phyloP scores from a whole-genome alignment of 1,284 basidiomycete genomes.

The Fomitopsis betulina region DNA sequence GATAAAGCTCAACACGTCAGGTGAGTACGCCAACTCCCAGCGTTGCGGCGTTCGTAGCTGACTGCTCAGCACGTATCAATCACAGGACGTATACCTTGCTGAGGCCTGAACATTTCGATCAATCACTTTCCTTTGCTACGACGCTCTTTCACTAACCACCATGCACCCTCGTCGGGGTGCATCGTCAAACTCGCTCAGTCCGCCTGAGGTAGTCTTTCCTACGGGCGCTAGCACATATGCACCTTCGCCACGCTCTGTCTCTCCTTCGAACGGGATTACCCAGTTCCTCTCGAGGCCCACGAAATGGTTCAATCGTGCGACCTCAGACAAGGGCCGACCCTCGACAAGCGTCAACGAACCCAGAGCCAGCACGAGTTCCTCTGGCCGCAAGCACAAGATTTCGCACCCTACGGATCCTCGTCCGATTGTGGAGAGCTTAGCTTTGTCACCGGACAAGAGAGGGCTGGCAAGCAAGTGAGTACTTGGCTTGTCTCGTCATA shows the following conservation, averaged over 20 bases:
- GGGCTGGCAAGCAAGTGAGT: slow-evolving; percentile 46
- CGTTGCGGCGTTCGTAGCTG: background rate
- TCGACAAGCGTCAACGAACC: slow-evolving; percentile 37
- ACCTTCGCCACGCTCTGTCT: slow-evolving; percentile 25
- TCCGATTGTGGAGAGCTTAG: slow-evolving; percentile 51
- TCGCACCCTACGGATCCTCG: slow-evolving; percentile 77
- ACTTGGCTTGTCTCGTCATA: background rate
- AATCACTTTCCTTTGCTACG: slow-evolving; percentile 6
- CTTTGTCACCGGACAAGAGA: slow-evolving; percentile 19
- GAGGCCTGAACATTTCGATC: slow-evolving; percentile 3
- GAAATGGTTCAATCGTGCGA: slow-evolving; percentile 30
- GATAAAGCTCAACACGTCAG: background rate
- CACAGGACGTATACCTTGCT: background rate
- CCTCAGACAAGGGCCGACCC: slow-evolving; percentile 21
- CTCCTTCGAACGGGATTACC: slow-evolving; percentile 27
- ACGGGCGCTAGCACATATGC: slow-evolving; percentile 20
- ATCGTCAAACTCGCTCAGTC: slow-evolving; percentile 25
- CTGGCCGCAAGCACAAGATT: slow-evolving; percentile 65
- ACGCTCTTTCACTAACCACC: slow-evolving; percentile 3
- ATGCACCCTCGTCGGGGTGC: slow-evolving; percentile 25
- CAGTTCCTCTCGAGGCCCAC: slow-evolving; percentile 27
- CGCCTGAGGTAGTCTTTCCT: slow-evolving; percentile 20
- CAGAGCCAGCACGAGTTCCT: slow-evolving; percentile 48
- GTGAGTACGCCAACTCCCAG: background rate
- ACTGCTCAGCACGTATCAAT: background rate